A percentile compares a stretch with the other conserved stretches of the same genome.
phyloP scores from a whole-genome alignment of 257 asterid genomes.

The Nicotiana attenuata region DNA sequence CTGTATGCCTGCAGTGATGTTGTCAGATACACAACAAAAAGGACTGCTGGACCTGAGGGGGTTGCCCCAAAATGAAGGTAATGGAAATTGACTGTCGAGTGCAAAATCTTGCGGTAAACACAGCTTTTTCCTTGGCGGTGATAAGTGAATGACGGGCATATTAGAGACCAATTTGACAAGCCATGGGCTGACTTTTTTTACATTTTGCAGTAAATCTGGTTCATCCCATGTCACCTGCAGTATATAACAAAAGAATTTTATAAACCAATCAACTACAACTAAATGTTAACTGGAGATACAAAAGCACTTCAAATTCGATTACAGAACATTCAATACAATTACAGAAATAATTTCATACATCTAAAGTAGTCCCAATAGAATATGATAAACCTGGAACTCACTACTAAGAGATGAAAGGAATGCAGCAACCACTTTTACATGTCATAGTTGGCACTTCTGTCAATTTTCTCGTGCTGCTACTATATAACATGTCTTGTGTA shows the following conservation, averaged over 20 bases:
- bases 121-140: conserved; percentile 27
- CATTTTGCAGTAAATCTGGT: conserved; percentile 30
- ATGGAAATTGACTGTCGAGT: conserved; percentile 17
- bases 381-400: neutral
- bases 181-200: conserved; percentile 35
- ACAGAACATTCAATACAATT: neutral
- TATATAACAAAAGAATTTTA: neutral
- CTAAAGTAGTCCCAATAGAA: neutral
- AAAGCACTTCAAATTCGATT: neutral
- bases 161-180: conserved; percentile 32
- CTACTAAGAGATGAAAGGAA: too few relatives aligned
- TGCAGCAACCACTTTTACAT: too few relatives aligned
- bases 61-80: conserved; percentile 26
- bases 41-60: conserved; percentile 39
- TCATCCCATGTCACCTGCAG: conserved; percentile 36
- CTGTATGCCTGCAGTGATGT: conserved; percentile 95
- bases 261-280: neutral
- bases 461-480: too few relatives aligned
- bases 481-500: neutral
- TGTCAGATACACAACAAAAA: conserved; percentile 53
- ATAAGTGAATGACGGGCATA: conserved; percentile 23
- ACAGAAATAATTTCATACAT: neutral
- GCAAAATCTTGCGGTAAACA: conserved; percentile 14
- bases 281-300: neutral
- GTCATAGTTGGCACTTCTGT: too few relatives aligned